Evolutionary conservation across 352 stramenopile genomes (phyloP), one percentile per base, ranked within the genome.

Genomic region (Pythium scleroteichum): DNA sequence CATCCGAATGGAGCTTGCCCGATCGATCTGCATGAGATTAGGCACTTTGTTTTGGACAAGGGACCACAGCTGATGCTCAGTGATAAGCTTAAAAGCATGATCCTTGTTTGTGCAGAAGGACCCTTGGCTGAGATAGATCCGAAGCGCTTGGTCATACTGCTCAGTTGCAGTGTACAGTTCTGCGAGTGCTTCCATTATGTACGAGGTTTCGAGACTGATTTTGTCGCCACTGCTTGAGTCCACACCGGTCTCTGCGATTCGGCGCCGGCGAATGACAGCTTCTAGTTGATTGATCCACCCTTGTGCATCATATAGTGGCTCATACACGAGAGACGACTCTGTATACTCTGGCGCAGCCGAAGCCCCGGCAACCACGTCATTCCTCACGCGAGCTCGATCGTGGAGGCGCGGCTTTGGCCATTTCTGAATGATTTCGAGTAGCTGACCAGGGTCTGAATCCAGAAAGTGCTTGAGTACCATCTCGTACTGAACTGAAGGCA

Each of bases 391-490:
- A 19, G 56, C 12, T 3, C 66, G 44, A 24, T 87, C 75, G 22
- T 86, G 73, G 3, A 62, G 71, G 14, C 75, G 74, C 0, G 85
- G 85, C 20, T 92, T 94, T 2, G 85, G 85, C 85, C 82, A 94
- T 42, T 92, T 94, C 14, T 78, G 78, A 51, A 94, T 90, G 13
- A 92, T 73, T 33, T 92, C 79, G 0, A 92, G 71, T 16, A 94
- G 47, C 16, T 90, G 78, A 3, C 74, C 82, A 0, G 85, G 82
- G 71, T 94, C 85, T 2, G 81, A 90, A 45, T 92, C 85, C 20
- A 94, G 45, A 41, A 94, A 94, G 44, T 92, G 85, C 61, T 89
- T 88, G 26, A 94, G 65, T 16, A 92, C 80, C 85, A 94, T 94
- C 40, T 94, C 85, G 54, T 94, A 94, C 53, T 91, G 79, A 35